Percentiles rank a stretch among this genome's conserved stretches.
Evolutionary conservation across 805 yeast species (phyloP).

Genomic region (Teunomyces panamensis): DNA sequence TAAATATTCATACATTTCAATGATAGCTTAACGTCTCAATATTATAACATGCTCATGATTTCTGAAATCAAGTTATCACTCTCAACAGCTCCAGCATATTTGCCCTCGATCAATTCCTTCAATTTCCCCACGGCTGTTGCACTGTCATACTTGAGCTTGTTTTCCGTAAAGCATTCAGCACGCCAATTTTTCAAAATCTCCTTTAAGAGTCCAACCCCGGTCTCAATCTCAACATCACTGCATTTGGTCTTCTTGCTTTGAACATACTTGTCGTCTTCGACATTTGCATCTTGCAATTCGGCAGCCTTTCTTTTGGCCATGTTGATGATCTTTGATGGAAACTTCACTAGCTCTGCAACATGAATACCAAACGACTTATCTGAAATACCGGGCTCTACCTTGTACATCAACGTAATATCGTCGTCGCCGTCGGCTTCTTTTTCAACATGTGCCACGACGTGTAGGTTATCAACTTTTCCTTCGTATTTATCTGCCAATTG

Average conservation of each 20-base stretch:
- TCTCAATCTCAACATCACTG: conserved; percentile 46
- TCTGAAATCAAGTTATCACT: conserved; percentile 46
- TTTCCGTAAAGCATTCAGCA: conserved; percentile 31
- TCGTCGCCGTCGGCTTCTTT: conserved; percentile 40
- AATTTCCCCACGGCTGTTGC: conserved; percentile 41
- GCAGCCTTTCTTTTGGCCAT: conserved; percentile 96
- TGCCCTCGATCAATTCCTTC: conserved; percentile 30
- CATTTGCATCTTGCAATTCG: conserved; percentile 67
- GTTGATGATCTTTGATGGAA: conserved; percentile 82
- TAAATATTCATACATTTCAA: neutral
- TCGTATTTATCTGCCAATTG: conserved; percentile 61
- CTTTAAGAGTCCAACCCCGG: conserved; percentile 52
- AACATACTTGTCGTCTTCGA: conserved; percentile 38
- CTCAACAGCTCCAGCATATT: conserved; percentile 12
- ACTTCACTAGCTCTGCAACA: conserved; percentile 93
- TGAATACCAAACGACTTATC: conserved; percentile 97
- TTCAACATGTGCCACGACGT: conserved; percentile 89
- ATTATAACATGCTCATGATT: conserved; percentile 36
- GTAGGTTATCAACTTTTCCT: conserved; percentile 70
- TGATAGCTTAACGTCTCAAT: neutral
- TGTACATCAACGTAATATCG: conserved; percentile 84
- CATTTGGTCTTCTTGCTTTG: conserved; percentile 52
- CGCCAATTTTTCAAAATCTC: conserved; percentile 56
- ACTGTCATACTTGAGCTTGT: conserved; percentile 21
- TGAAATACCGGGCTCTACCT: conserved; percentile 94